Conservation (phyloP, 495 filamentous ascomycete genomes). For the Sordaria brevicollis region DNA sequence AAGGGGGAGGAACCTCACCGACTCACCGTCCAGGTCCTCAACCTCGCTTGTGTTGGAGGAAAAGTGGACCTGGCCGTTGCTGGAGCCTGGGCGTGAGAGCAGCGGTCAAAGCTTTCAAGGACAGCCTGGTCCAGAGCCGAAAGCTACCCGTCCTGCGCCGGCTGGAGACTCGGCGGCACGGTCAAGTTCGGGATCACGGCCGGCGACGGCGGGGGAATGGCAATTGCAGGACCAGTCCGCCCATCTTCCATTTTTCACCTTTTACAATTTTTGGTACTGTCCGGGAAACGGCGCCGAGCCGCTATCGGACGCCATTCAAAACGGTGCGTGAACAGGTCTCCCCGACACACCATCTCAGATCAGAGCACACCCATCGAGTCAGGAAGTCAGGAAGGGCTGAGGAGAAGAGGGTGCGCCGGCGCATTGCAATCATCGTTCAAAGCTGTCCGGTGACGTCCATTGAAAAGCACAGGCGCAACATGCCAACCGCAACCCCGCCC, state of each 20-base stretch:
- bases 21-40: neutral
- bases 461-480: neutral
- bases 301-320: neutral
- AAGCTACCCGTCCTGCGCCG: neutral
- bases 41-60: slow-evolving; percentile 6
- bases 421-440: neutral
- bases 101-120: neutral
- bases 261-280: neutral
- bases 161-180: neutral
- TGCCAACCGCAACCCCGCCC: slow-evolving; percentile 10
- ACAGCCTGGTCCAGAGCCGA: neutral
- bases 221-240: neutral
- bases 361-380: neutral
- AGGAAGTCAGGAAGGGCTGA: neutral
- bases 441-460: neutral
- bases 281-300: neutral
- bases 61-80: neutral
- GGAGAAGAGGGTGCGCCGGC: neutral
- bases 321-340: neutral
- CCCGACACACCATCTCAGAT: neutral
- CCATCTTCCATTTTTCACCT: neutral
- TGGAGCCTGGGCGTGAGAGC: neutral
- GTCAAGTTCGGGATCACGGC: neutral
- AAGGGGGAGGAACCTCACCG: neutral
- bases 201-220: neutral